Conservation (phyloP, 1,284 basidiomycete species). For the Athelia sp. region DNA sequence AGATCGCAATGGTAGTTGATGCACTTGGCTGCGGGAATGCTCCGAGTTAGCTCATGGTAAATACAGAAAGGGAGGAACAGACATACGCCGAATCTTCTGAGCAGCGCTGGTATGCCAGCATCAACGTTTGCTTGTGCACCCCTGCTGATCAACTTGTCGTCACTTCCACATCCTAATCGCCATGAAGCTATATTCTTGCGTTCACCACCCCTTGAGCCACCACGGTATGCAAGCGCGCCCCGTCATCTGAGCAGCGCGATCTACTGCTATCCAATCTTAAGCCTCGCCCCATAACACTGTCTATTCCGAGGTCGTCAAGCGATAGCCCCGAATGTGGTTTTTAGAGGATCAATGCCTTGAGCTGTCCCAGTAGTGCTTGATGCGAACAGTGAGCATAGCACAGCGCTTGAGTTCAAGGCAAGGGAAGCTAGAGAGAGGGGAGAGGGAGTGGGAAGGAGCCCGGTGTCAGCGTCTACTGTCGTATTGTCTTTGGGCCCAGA, state of each 20-base stretch:
- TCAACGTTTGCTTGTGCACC: too few species aligned
- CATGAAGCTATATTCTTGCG: background rate
- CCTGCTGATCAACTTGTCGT: too few species aligned
- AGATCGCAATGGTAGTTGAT: too few species aligned
- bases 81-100: too few species aligned
- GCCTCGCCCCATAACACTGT: background rate
- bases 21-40: too few species aligned
- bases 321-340: background rate
- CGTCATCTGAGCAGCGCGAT: background rate
- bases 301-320: background rate
- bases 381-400: background rate
- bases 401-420: background rate
- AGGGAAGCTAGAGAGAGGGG: too few species aligned
- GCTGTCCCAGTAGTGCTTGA: background rate
- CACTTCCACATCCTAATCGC: too few species aligned
- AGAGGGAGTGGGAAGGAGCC: background rate
- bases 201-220: background rate
- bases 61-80: too few species aligned
- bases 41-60: too few species aligned
- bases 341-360: background rate
- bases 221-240: background rate
- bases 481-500: background rate
- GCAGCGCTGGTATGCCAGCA: too few species aligned
- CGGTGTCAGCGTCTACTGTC: background rate
- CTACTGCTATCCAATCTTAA: background rate